These are phyloP conservation scores for Plasmopara viticola DNA, from an alignment of 352 stramenopile genomes.

Conservation along the genomic window DNA sequence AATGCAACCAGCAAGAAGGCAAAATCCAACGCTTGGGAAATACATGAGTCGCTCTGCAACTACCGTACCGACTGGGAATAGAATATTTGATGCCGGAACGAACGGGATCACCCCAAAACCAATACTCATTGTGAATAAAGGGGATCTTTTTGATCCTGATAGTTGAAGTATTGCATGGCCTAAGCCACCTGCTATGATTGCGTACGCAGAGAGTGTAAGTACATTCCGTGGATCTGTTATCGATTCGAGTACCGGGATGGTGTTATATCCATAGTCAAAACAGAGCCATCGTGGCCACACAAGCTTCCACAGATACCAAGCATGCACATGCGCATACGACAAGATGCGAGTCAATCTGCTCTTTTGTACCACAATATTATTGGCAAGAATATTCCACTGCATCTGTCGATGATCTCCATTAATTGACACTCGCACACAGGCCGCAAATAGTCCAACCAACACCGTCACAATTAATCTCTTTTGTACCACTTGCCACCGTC, in stretches of 20 bases:
- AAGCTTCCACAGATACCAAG: constrained; percentile 86
- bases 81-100: constrained; percentile 84
- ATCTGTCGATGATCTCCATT: constrained; percentile 67
- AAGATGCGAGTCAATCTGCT: constrained; percentile 33
- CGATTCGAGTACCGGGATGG: constrained; percentile 58
- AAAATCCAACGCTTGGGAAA: constrained; percentile 85
- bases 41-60: constrained; percentile 89
- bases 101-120: constrained; percentile 82
- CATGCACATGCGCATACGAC: constrained; percentile 84
- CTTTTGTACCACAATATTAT: constrained; percentile 65
- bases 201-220: constrained; percentile 58
- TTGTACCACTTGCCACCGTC: constrained; percentile 1
- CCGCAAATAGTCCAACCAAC: constrained; percentile 17
- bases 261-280: constrained; percentile 91
- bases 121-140: constrained; percentile 48
- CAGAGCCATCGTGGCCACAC: constrained; percentile 79
- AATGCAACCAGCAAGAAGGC: constrained; percentile 46
- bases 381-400: constrained; percentile 83
- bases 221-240: constrained; percentile 56
- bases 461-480: constrained; percentile 13
- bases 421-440: constrained; percentile 40
- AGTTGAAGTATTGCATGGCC: constrained; percentile 9
- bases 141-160: constrained; percentile 9
- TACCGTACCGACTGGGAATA: constrained; percentile 88
- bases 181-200: constrained; percentile 27